Evolutionary conservation across 1,284 basidiomycete species (phyloP).

Genomic region (Phylloboletellus chloephorus): DNA sequence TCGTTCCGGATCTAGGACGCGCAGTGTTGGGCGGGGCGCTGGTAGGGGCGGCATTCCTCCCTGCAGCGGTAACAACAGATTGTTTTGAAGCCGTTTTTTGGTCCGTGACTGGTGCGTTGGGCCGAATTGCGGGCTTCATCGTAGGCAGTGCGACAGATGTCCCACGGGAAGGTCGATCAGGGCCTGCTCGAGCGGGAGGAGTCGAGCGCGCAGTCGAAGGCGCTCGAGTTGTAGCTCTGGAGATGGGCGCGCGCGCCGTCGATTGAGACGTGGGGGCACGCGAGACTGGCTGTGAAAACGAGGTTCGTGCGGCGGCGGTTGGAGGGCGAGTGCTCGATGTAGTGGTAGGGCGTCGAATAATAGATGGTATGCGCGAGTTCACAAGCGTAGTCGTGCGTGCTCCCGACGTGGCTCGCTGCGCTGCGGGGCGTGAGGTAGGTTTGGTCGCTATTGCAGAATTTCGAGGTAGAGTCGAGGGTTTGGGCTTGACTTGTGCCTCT

Average conservation of each 20-base stretch:
- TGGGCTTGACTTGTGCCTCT: conserved; percentile 8
- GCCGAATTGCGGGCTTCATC: conserved; percentile 9
- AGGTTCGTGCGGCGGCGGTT: conserved; percentile 4
- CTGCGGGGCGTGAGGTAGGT: conserved; percentile 6
- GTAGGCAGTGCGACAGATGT: conserved; percentile 10
- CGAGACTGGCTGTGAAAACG: conserved; percentile 18
- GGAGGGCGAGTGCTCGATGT: conserved; percentile 9
- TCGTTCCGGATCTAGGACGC: conserved; percentile 26
- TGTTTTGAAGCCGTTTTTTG: conserved; percentile 10
- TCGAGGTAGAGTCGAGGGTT: conserved; percentile 1
- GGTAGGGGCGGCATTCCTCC: background rate
- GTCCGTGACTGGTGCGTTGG: conserved; percentile 2
- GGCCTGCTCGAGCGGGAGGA: conserved; percentile 11
- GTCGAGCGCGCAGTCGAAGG: conserved; percentile 17
- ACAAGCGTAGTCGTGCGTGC: conserved; percentile 3
- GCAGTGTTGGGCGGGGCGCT: background rate
- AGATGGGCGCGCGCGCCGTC: conserved; percentile 12
- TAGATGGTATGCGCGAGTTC: conserved; percentile 12
- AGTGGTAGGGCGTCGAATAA: conserved; percentile 9
- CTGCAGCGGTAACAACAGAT: background rate
- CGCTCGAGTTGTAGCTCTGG: conserved; percentile 18
- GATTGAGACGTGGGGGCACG: conserved; percentile 28
- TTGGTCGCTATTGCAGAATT: conserved; percentile 1
- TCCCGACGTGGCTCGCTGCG: conserved; percentile 7
- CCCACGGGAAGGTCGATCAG: conserved; percentile 9